Evolutionary conservation across 1,284 basidiomycete genomes (phyloP).

Genomic region (Rhodotorula sp.): DNA sequence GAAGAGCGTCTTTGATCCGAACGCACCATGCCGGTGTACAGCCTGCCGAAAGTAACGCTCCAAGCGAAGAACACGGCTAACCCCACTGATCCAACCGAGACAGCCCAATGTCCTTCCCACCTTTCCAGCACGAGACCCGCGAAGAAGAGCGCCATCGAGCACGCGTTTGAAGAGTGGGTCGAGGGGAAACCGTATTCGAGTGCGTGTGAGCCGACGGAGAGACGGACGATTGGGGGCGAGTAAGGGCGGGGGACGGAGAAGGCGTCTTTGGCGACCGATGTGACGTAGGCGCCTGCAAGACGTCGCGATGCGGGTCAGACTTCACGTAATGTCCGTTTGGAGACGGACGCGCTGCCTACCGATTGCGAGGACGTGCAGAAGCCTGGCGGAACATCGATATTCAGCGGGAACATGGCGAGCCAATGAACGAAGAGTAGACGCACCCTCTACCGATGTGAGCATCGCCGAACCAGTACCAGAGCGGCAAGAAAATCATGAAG

Average conservation of each 20-base stretch:
- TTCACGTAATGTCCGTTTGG: not conserved
- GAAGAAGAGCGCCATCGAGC: conserved; percentile 37
- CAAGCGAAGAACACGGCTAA: conserved; percentile 59
- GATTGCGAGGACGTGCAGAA: conserved; percentile 81
- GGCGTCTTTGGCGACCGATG: conserved; percentile 59
- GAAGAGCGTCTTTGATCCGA: not conserved
- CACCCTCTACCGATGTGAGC: conserved; percentile 69
- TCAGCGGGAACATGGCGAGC: not conserved
- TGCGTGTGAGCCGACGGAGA: conserved; percentile 54
- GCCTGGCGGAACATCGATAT: conserved; percentile 59
- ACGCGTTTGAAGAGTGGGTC: conserved; percentile 72
- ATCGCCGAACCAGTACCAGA: conserved; percentile 83
- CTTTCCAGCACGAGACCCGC: conserved; percentile 14
- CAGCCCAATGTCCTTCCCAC: conserved; percentile 3
- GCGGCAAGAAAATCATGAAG: conserved; percentile 85
- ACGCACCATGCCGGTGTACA: conserved; percentile 67
- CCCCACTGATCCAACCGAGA: not conserved
- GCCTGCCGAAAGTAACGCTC: conserved; percentile 80
- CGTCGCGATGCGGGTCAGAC: not conserved
- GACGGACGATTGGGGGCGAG: conserved; percentile 80
- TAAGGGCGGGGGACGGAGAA: conserved; percentile 88
- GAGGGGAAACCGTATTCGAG: conserved; percentile 90
- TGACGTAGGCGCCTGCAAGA: conserved; percentile 39
- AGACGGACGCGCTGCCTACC: conserved; percentile 25
- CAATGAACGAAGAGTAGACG: conserved; percentile 45